A percentile compares a stretch with the other conserved stretches of the same genome.
phyloP scores from a whole-genome alignment of 2,329 filamentous ascomycete genomes.

The Davidsoniella virescens region DNA sequence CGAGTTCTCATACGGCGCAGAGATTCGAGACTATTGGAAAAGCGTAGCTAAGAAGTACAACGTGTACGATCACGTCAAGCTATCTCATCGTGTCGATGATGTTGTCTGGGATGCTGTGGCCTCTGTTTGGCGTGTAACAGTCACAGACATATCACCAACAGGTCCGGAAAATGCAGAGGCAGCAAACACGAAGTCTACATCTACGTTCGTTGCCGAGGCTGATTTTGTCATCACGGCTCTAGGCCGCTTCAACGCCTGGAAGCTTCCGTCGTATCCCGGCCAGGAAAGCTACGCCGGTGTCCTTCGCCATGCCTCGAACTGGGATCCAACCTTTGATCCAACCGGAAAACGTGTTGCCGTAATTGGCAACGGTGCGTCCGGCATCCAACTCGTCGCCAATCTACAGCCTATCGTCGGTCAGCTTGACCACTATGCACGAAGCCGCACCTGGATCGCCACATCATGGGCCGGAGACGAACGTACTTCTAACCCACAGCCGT shows the following conservation, averaged over 20 bases:
- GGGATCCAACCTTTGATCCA: conserved; percentile 35
- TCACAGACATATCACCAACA: conserved; percentile 21
- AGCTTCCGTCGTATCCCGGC: conserved; percentile 43
- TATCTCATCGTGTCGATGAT: conserved; percentile 37
- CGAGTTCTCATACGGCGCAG: conserved; percentile 47
- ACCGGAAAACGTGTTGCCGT: conserved; percentile 36
- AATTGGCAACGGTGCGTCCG: conserved; percentile 47
- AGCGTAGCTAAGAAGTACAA: conserved; percentile 19
- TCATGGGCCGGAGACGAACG: conserved; percentile 41
- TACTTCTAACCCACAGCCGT: conserved; percentile 38
- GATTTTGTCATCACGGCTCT: conserved; percentile 49
- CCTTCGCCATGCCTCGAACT: conserved; percentile 44
- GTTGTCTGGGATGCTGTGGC: conserved; percentile 36
- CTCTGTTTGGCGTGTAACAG: conserved; percentile 30
- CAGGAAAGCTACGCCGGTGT: conserved; percentile 36
- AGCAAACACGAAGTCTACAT: conserved; percentile 16
- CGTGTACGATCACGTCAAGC: conserved; percentile 41
- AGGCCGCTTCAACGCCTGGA: conserved; percentile 51
- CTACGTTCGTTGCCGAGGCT: conserved; percentile 28
- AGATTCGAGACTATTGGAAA: conserved; percentile 48
- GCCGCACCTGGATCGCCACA: conserved; percentile 50
- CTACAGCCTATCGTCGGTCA: conserved; percentile 31
- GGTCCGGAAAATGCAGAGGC: too few species aligned
- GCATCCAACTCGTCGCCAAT: conserved; percentile 39
- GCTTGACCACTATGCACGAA: conserved; percentile 49